A percentile compares a stretch with the other conserved stretches of the same genome.
Evolutionary conservation across 75 land plant species (phyloP).

Genomic region (Gnetum montanum): DNA sequence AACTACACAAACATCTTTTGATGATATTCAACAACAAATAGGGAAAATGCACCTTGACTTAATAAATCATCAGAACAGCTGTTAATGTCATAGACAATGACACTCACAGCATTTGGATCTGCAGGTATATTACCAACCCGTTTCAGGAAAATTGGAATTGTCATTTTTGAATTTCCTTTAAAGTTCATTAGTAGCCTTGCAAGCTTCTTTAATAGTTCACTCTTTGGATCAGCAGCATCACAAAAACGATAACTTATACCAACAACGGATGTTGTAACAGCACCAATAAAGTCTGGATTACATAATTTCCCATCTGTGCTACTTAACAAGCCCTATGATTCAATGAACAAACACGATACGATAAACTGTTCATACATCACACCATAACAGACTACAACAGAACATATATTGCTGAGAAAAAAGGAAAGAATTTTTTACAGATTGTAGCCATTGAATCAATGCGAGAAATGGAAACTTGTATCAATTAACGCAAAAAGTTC

Average conservation of each 20-base stretch:
- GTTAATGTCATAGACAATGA: constrained; percentile 37
- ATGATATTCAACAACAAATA: neutral
- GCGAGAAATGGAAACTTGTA: too few species aligned
- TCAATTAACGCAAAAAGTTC: too few species aligned
- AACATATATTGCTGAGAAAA: too few species aligned
- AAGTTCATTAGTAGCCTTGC: constrained; percentile 37
- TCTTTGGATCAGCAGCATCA: constrained; percentile 40
- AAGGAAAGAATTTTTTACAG: too few species aligned
- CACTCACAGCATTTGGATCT: constrained; percentile 76
- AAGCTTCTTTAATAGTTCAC: constrained; percentile 40
- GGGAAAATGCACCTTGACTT: neutral
- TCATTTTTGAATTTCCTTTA: constrained; percentile 22
- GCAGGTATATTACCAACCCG: constrained; percentile 45
- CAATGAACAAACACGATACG: neutral
- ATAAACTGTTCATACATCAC: too few species aligned
- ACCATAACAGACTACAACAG: too few species aligned
- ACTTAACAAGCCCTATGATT: neutral
- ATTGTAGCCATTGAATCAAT: too few species aligned
- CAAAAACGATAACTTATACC: constrained; percentile 56
- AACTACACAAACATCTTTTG: neutral
- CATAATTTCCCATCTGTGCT: neutral
- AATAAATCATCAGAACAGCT: constrained; percentile 7
- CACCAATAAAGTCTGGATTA: constrained; percentile 32
- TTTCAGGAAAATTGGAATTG: constrained; percentile 47
- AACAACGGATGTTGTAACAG: constrained; percentile 54